These are phyloP conservation scores for Phylloporus arenicola DNA, from an alignment of 768 basidiomycete species.

Conservation along the genomic window DNA sequence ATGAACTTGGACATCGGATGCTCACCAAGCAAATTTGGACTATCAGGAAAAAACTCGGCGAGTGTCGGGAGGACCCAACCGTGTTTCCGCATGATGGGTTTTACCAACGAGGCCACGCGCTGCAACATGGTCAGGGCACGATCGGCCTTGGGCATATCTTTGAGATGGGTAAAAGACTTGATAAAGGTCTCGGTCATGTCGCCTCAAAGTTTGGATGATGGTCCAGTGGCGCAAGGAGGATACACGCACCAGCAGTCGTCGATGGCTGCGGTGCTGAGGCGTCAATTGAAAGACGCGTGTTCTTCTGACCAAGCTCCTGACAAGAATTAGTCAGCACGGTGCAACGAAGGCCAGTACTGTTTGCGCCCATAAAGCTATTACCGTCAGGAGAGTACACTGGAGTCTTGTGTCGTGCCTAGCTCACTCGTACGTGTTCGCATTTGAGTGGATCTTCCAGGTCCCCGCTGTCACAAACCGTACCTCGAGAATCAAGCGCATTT, in stretches of 20 bases:
- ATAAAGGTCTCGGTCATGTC: conserved; percentile 56
- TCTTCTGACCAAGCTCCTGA: conserved; percentile 8
- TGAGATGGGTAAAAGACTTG: conserved; percentile 66
- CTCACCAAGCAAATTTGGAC: conserved; percentile 67
- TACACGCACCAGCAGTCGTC: neutral
- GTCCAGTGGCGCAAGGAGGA: neutral
- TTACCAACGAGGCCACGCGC: conserved; percentile 71
- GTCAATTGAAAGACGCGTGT: neutral
- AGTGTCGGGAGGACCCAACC: conserved; percentile 73
- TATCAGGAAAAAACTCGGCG: conserved; percentile 85
- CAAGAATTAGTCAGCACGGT: conserved; percentile 11
- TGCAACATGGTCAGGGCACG: conserved; percentile 65
- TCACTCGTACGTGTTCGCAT: no score
- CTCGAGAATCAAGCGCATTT: no score
- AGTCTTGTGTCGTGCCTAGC: no score
- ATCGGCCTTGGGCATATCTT: conserved; percentile 58
- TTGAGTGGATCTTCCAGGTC: no score
- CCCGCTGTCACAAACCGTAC: no score
- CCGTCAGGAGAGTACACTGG: no score
- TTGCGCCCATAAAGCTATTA: no score
- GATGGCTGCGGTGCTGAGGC: neutral
- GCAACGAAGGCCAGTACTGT: no score
- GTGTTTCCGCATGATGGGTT: conserved; percentile 89
- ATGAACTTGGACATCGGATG: neutral
- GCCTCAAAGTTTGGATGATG: neutral